These are phyloP conservation scores for Triticum urartu DNA, from an alignment of 176 grass and related monocot genomes.

Conservation along the genomic window DNA sequence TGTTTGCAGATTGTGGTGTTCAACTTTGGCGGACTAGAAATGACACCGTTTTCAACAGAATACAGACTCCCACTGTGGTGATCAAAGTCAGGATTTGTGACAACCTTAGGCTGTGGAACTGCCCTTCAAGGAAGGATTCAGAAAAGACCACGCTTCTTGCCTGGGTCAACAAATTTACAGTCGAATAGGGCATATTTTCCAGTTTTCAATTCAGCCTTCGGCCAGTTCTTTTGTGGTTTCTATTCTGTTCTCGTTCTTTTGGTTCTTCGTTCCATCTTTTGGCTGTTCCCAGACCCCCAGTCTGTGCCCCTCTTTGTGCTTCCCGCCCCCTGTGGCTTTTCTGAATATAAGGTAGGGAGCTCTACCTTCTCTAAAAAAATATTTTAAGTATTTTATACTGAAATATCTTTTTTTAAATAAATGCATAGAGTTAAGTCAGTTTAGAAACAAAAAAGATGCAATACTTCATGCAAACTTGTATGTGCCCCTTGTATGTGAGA, in stretches of 20 bases:
- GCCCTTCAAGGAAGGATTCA: not conserved
- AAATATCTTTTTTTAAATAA: not conserved
- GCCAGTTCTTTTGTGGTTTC: not conserved
- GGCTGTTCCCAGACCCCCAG: not conserved
- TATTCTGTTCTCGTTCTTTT: not conserved
- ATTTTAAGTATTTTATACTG: not conserved
- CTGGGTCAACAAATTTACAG: not conserved
- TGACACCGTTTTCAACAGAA: not conserved
- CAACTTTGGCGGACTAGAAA: not conserved
- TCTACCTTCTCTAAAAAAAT: not conserved
- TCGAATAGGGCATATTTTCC: not conserved
- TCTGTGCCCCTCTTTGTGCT: not conserved
- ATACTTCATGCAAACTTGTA: not conserved
- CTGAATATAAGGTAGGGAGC: not conserved
- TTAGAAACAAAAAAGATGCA: not conserved
- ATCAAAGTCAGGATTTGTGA: not conserved
- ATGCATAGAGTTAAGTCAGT: not conserved
- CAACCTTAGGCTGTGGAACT: not conserved
- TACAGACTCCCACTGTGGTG: not conserved
- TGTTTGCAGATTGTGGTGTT: not conserved
- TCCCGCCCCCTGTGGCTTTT: not conserved
- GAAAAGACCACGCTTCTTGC: not conserved
- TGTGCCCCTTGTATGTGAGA: not conserved
- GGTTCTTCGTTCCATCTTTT: not conserved
- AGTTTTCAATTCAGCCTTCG: not conserved